A percentile compares a stretch with the other conserved stretches of the same genome.
Conservation (phyloP, 2,329 filamentous ascomycete genomes). For the Trichoderma aggressivum region DNA sequence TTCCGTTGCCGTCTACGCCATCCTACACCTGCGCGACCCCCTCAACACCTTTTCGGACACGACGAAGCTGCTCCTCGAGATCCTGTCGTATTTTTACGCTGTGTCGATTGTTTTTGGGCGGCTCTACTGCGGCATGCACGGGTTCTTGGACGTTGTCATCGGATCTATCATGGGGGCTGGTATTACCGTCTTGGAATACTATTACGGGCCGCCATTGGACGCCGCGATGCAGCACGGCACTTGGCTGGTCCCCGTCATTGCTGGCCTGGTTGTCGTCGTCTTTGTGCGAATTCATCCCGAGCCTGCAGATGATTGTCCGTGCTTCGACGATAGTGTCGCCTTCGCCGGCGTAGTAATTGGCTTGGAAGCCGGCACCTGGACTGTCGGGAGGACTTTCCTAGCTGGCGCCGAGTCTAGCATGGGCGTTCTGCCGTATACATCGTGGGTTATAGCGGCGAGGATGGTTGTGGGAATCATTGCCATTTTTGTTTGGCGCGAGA, state of each 20-base stretch:
- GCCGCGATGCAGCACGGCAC: conserved; percentile 64
- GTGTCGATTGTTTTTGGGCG: conserved; percentile 85
- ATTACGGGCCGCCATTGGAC: conserved; percentile 62
- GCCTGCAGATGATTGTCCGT: conserved; percentile 93
- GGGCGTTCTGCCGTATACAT: conserved; percentile 63
- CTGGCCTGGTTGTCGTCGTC: conserved; percentile 64
- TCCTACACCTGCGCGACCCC: conserved; percentile 66
- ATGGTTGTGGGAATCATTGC: conserved; percentile 76
- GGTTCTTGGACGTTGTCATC: conserved; percentile 84
- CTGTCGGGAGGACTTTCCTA: conserved; percentile 58
- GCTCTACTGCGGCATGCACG: conserved; percentile 98
- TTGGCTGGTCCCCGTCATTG: conserved; percentile 61
- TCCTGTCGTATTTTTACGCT: conserved; percentile 77
- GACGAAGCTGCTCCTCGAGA: conserved; percentile 61
- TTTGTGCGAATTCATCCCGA: conserved; percentile 90
- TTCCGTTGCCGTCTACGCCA: conserved; percentile 81
- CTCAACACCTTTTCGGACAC: conserved; percentile 59
- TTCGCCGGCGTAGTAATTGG: conserved; percentile 91
- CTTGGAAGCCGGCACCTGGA: conserved; percentile 78
- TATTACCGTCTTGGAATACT: conserved; percentile 58
- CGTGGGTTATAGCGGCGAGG: conserved; percentile 60
- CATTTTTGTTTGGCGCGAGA: conserved; percentile 85
- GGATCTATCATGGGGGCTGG: conserved; percentile 73
- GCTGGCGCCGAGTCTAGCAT: conserved; percentile 56
- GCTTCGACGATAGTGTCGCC: conserved; percentile 92